Percentiles rank a stretch among this genome's conserved stretches.
Conservation (phyloP, 169 alveolate genomes). For the Blepharisma undulans region DNA sequence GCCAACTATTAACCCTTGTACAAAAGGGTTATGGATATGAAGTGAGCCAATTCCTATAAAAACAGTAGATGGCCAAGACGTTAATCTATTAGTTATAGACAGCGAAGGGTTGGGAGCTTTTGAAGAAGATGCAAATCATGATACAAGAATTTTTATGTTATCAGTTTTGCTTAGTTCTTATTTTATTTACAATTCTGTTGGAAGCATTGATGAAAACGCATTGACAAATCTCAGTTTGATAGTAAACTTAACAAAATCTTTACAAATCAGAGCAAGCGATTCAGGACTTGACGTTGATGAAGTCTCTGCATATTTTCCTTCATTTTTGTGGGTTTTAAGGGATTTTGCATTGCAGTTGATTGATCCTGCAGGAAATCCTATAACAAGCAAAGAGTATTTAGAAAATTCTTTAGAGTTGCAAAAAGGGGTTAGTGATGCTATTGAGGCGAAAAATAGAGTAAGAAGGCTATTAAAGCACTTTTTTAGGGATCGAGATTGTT, state of each 20-base stretch:
- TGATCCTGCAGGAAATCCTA: constrained; percentile 71
- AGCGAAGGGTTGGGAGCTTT: constrained; percentile 88
- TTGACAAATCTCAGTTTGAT: constrained; percentile 78
- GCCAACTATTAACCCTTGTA: constrained; percentile 84
- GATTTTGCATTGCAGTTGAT: constrained; percentile 79
- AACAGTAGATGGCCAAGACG: constrained; percentile 57
- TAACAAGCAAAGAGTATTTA: constrained; percentile 78
- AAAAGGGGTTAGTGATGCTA: constrained; percentile 66
- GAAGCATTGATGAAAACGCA: constrained; percentile 89
- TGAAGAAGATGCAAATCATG: constrained; percentile 84
- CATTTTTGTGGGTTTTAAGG: constrained; percentile 87
- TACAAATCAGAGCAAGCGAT: constrained; percentile 63
- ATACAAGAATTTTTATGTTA: constrained; percentile 82
- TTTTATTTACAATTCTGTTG: constrained; percentile 85
- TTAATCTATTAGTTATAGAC: constrained; percentile 74
- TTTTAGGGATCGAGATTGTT: constrained; percentile 85
- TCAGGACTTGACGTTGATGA: constrained; percentile 65
- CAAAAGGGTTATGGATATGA: constrained; percentile 87
- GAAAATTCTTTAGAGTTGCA: constrained; percentile 74
- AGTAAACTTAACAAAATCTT: constrained; percentile 66
- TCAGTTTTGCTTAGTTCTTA: constrained; percentile 80
- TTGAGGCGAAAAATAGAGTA: constrained; percentile 78
- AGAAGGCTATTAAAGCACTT: constrained; percentile 79
- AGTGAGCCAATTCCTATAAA: constrained; percentile 71
- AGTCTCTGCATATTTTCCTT: constrained; percentile 73